A percentile compares a stretch with the other conserved stretches of the same genome.
Evolutionary conservation across 2,329 filamentous ascomycete species (phyloP).

Genomic region (Mycosphaerella sp.): DNA sequence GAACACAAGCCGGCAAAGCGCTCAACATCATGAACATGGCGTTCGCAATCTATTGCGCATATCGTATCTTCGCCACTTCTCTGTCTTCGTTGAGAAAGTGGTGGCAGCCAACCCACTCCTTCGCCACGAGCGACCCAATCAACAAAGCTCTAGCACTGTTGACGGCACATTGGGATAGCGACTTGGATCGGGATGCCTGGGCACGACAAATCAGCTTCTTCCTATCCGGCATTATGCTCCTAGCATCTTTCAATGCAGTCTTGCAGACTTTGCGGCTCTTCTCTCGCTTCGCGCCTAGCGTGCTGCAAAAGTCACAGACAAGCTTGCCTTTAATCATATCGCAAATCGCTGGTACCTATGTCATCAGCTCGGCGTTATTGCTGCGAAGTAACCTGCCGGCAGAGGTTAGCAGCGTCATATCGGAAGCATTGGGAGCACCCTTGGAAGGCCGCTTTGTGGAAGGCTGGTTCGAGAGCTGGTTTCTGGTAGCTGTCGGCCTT

Average conservation of each 20-base stretch:
- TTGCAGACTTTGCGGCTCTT: constrained; percentile 82
- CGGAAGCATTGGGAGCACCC: constrained; percentile 69
- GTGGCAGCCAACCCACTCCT: constrained; percentile 42
- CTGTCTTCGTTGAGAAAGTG: constrained; percentile 60
- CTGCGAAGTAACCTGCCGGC: constrained; percentile 70
- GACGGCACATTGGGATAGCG: constrained; percentile 76
- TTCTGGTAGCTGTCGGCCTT: constrained; percentile 59
- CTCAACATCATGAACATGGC: constrained; percentile 58
- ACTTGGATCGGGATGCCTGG: constrained; percentile 76
- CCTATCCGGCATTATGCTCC: constrained; percentile 73
- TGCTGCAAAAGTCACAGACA: constrained; percentile 68
- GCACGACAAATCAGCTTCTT: constrained; percentile 79
- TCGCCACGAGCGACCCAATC: constrained; percentile 71
- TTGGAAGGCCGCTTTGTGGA: constrained; percentile 68
- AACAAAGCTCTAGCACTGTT: constrained; percentile 75
- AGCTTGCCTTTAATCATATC: constrained; percentile 73
- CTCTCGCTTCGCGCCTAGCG: constrained; percentile 62
- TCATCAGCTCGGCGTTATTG: constrained; percentile 72
- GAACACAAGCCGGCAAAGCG: constrained; percentile 60
- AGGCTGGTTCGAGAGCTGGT: constrained; percentile 84
- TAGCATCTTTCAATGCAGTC: constrained; percentile 73
- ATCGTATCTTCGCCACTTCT: constrained; percentile 68
- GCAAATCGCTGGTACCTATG: constrained; percentile 78
- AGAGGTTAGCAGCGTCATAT: constrained; percentile 70
- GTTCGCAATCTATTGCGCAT: constrained; percentile 78